Evolutionary conservation across 2,329 filamentous ascomycete species (phyloP), one percentile per base, ranked within the genome.

Genomic region (Pseudofabraea citricarpa): DNA sequence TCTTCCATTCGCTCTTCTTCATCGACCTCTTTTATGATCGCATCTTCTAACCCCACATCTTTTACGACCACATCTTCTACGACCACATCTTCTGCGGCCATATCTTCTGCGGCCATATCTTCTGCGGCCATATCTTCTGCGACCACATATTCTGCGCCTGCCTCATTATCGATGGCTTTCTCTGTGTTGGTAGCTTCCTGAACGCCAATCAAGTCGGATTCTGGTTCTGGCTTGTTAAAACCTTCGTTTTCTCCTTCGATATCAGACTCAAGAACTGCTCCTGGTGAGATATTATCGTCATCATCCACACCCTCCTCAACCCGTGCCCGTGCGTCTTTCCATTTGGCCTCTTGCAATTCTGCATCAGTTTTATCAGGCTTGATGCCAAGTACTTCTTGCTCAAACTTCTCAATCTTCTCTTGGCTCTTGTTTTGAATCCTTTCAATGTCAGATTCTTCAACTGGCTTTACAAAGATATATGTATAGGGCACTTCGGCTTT

Each of bases 391-490:
- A 88, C 73, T 12, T 72, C 65, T 29, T 71, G 72, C 61, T 94
- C 85, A 52, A 87, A 87, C 10, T 76, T 76, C 37, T 85, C 80
- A 18, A 90, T 75, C 24, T 78, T 75, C 15, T 71, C 77, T 50
- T 79, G 78, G 45, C 78, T 81, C 12, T 73, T 73, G 18, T 72
- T 76, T 61, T 97, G 91, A n/a, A 93, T 86, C 10, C 67, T 64
- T 15, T 84, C 69, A 49, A 94, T 87, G 41, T 88, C 74, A 5
- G 82, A 75, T 5, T 87, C 76, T 0, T 77, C 77, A 41, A 97
- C 82, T 3, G 93, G 90, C 62, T 95, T 85, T 12, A 84, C 90
- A 59, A 95, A 95, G 41, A 97, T 80, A 59, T 95, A 91, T 79
- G 95, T 90, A 55, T 85, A 81, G 0, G 85, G 77, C 8, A 46